Evolutionary conservation across 805 yeast genomes (phyloP).

Genomic region (Debaryomyces hansenii): DNA sequence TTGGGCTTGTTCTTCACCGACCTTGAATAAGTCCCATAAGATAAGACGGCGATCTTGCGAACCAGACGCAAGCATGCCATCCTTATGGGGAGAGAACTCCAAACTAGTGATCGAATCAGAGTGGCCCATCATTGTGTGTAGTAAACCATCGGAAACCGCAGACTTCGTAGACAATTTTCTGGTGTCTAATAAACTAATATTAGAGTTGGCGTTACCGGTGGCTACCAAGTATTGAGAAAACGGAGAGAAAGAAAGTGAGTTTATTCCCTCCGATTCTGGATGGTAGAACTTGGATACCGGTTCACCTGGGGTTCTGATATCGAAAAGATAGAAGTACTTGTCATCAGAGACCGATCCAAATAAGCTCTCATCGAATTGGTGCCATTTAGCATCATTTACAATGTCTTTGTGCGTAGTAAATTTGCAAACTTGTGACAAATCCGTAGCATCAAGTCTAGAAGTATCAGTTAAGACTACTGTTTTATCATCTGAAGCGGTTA

Average conservation of each 20-base stretch:
- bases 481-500: slow-evolving; percentile 67
- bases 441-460: slow-evolving; percentile 1
- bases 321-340: slow-evolving; percentile 52
- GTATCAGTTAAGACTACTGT: slow-evolving; percentile 64
- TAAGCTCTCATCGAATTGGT: slow-evolving; percentile 45
- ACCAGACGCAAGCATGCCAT: slow-evolving; percentile 76
- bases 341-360: slow-evolving; percentile 81
- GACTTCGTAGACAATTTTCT: slow-evolving; percentile 37
- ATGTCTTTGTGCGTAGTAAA: slow-evolving; percentile 49
- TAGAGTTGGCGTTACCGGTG: slow-evolving; percentile 68
- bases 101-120: slow-evolving; percentile 67
- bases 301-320: slow-evolving; percentile 40
- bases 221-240: slow-evolving; percentile 62
- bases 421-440: slow-evolving; percentile 10
- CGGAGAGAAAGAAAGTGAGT: slow-evolving; percentile 65
- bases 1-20: slow-evolving; percentile 82
- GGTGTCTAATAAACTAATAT: slow-evolving; percentile 63
- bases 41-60: slow-evolving; percentile 76
- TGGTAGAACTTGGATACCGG: slow-evolving; percentile 27
- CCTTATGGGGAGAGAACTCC: slow-evolving; percentile 76
- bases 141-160: slow-evolving; percentile 24
- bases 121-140: slow-evolving; percentile 82
- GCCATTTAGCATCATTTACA: slow-evolving; percentile 80
- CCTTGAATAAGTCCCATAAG: slow-evolving; percentile 75
- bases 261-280: slow-evolving; percentile 44